Conservation (phyloP, 140 eudicot species). For the Cichorium intybus region DNA sequence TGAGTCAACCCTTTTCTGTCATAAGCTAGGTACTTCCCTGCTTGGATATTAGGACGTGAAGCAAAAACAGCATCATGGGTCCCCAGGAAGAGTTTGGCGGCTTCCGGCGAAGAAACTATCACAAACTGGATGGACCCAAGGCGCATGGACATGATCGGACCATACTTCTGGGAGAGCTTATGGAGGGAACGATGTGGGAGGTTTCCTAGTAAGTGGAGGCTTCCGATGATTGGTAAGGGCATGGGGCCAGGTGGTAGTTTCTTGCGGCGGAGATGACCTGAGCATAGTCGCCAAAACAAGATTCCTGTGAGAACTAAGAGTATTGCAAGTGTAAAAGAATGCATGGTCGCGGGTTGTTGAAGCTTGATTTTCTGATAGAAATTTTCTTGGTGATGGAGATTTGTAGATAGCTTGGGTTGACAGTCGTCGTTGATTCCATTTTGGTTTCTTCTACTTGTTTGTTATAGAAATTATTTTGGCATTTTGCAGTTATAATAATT, state of each 20-base stretch:
- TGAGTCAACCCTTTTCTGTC: constrained; percentile 19
- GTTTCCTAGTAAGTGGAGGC: not conserved
- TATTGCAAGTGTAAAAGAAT: not conserved
- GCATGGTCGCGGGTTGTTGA: too few relatives aligned
- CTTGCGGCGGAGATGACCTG: too few relatives aligned
- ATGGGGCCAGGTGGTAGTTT: too few relatives aligned
- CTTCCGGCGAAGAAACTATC: constrained; percentile 22
- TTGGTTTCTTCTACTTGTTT: too few relatives aligned
- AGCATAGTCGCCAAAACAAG: not conserved
- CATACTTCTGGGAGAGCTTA: constrained; percentile 20
- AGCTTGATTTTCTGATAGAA: too few relatives aligned
- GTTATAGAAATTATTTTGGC: too few relatives aligned
- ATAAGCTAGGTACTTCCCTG: constrained; percentile 12
- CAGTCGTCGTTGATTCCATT: too few relatives aligned
- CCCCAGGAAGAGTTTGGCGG: constrained; percentile 19
- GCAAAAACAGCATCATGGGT: constrained; percentile 30
- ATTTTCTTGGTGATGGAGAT: too few relatives aligned
- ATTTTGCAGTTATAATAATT: too few relatives aligned
- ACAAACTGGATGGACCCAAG: constrained; percentile 16
- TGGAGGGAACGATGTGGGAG: constrained; percentile 31
- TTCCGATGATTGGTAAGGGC: constrained; percentile 43
- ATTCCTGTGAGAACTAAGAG: not conserved
- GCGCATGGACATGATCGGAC: constrained; percentile 20
- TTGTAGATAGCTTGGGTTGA: too few relatives aligned
- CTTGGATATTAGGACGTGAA: constrained; percentile 25